Percentiles rank a stretch among this genome's conserved stretches.
These are phyloP conservation scores for Trametes gibbosa DNA, from an alignment of 768 basidiomycete genomes.

Conservation along the genomic window DNA sequence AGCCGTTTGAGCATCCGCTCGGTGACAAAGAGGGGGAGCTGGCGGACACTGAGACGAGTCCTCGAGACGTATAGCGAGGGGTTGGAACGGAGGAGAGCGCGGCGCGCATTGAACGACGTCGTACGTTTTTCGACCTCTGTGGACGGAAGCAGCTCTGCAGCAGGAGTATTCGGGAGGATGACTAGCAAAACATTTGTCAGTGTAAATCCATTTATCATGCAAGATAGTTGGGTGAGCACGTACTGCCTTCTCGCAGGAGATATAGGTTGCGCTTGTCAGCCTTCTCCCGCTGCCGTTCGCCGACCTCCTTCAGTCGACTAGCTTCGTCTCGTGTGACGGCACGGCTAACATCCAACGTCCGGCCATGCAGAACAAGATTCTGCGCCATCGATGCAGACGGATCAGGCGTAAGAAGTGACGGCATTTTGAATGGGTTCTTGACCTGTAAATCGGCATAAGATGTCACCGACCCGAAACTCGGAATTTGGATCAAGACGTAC, in stretches of 20 bases:
- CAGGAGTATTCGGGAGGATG: constrained; percentile 84
- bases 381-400: constrained; percentile 83
- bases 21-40: constrained; percentile 86
- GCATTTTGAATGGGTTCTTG: constrained; percentile 84
- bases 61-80: constrained; percentile 93
- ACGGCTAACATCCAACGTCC: constrained; percentile 85
- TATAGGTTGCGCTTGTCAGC: constrained; percentile 96
- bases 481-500: not conserved
- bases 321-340: constrained; percentile 93
- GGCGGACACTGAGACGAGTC: constrained; percentile 91
- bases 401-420: constrained; percentile 91
- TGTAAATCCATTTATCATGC: not conserved
- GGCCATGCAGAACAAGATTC: constrained; percentile 84
- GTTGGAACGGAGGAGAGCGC: constrained; percentile 81
- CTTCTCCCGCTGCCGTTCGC: constrained; percentile 81
- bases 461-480: too few relatives aligned
- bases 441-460: constrained; percentile 22
- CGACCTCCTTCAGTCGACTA: constrained; percentile 81
- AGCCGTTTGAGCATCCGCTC: constrained; percentile 89
- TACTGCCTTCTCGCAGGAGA: constrained; percentile 93
- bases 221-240: constrained; percentile 25
- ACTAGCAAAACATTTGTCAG: constrained; percentile 44
- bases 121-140: constrained; percentile 86
- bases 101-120: constrained; percentile 80
- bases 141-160: constrained; percentile 64